A percentile compares a stretch with the other conserved stretches of the same genome.
These are phyloP conservation scores for Barnettozyma siamensis DNA, from an alignment of 805 yeast genomes.

Conservation along the genomic window DNA sequence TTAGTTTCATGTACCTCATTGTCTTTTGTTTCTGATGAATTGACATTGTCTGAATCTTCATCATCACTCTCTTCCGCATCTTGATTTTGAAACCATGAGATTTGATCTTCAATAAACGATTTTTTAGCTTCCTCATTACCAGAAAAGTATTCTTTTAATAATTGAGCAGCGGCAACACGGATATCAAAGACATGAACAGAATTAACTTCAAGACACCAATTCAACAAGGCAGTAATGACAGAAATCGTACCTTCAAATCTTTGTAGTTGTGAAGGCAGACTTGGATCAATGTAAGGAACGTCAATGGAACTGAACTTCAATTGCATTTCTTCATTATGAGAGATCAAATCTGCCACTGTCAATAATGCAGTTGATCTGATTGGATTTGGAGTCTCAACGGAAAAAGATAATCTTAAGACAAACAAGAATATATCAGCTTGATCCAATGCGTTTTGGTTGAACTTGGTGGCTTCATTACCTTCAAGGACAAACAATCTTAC, in stretches of 20 bases:
- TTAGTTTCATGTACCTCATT: no score
- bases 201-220: slow-evolving; percentile 76
- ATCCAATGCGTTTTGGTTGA: slow-evolving; percentile 57
- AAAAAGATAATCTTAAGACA: slow-evolving; percentile 66
- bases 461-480: slow-evolving; percentile 57
- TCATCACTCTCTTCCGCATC: slow-evolving; percentile 18
- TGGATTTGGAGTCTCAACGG: slow-evolving; percentile 53
- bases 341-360: slow-evolving; percentile 72
- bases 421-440: slow-evolving; percentile 58
- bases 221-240: slow-evolving; percentile 64
- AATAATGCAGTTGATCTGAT: slow-evolving; percentile 65
- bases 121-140: slow-evolving; percentile 56
- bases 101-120: slow-evolving; percentile 65
- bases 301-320: slow-evolving; percentile 71
- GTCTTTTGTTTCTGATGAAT: not conserved
- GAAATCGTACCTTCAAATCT: slow-evolving; percentile 44
- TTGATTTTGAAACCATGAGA: slow-evolving; percentile 34
- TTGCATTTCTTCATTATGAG: slow-evolving; percentile 64
- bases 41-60: slow-evolving; percentile 5
- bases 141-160: slow-evolving; percentile 62
- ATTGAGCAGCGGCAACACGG: slow-evolving; percentile 62
- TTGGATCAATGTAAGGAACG: slow-evolving; percentile 87
- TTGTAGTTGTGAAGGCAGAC: slow-evolving; percentile 35
- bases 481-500: slow-evolving; percentile 66
- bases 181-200: slow-evolving; percentile 84